Evolutionary conservation across 306 rosid genomes (phyloP).

Genomic region (Arachis stenosperma): DNA sequence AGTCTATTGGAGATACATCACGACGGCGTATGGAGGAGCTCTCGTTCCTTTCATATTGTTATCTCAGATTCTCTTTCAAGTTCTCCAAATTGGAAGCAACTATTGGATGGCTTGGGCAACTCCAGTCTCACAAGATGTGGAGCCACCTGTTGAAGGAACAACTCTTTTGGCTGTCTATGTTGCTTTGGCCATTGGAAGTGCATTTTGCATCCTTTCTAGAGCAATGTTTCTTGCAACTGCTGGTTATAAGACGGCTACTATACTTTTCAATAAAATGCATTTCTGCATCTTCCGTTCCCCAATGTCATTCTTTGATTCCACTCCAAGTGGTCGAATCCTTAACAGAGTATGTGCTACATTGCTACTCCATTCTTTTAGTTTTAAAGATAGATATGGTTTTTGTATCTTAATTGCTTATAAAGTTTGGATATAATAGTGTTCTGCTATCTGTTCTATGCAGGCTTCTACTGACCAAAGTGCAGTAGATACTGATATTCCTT

Average conservation of each 20-base stretch:
- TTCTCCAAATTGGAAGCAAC: slow-evolving; percentile 86
- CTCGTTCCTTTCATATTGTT: slow-evolving; percentile 80
- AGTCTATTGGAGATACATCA: slow-evolving; percentile 77
- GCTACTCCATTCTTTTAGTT: not conserved
- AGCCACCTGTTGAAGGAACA: slow-evolving; percentile 51
- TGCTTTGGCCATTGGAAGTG: slow-evolving; percentile 71
- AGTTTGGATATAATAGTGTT: not conserved
- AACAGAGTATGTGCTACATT: slow-evolving; percentile 59
- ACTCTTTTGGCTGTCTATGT: slow-evolving; percentile 63
- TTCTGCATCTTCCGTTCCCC: slow-evolving; percentile 76
- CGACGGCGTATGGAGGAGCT: slow-evolving; percentile 76
- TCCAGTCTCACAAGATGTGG: slow-evolving; percentile 65
- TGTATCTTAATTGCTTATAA: not conserved
- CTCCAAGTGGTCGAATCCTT: slow-evolving; percentile 85
- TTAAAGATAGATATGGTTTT: no score
- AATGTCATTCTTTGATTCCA: slow-evolving; percentile 88
- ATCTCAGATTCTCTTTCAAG: slow-evolving; percentile 65
- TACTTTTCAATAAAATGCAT: slow-evolving; percentile 85
- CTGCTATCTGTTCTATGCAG: slow-evolving; percentile 42
- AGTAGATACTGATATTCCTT: slow-evolving; percentile 57
- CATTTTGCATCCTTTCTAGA: slow-evolving; percentile 62
- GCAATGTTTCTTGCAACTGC: slow-evolving; percentile 53
- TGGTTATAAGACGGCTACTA: slow-evolving; percentile 72
- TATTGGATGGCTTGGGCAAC: slow-evolving; percentile 98
- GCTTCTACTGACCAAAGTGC: slow-evolving; percentile 84